phyloP scores from a whole-genome alignment of 768 basidiomycete genomes.

The Tylopilus vinaceipallidus region DNA sequence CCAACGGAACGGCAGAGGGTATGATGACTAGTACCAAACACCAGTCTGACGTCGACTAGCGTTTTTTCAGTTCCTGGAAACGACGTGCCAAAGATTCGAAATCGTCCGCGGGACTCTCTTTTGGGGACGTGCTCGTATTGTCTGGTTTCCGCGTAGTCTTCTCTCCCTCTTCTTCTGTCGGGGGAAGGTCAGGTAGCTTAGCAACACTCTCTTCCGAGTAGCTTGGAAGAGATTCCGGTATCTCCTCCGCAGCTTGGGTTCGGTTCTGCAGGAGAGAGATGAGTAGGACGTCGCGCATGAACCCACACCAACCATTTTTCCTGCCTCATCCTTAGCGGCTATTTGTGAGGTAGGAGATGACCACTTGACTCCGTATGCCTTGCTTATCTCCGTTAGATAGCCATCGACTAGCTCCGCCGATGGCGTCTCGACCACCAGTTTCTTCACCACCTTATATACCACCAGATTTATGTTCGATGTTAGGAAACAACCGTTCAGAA shows the following conservation, averaged over 20 bases:
- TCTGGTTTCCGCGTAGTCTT: slow-evolving; percentile 15
- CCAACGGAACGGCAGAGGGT: background rate
- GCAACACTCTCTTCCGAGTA: slow-evolving; percentile 30
- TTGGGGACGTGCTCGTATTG: slow-evolving; percentile 2
- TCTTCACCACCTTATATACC: slow-evolving; percentile 62
- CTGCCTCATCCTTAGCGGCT: slow-evolving; percentile 34
- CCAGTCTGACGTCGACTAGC: slow-evolving; percentile 34
- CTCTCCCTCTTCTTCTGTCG: slow-evolving; percentile 46
- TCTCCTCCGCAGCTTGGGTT: slow-evolving; percentile 1
- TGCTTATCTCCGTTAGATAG: slow-evolving; percentile 87
- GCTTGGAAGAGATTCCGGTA: slow-evolving; percentile 23
- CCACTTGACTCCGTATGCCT: slow-evolving; percentile 80
- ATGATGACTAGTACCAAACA: slow-evolving; percentile 4
- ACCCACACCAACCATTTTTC: slow-evolving; percentile 38
- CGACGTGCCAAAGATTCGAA: slow-evolving; percentile 75
- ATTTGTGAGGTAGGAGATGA: slow-evolving; percentile 34
- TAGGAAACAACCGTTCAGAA: background rate
- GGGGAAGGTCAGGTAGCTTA: slow-evolving; percentile 51
- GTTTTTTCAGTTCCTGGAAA: slow-evolving; percentile 87
- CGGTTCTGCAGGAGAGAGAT: slow-evolving; percentile 10
- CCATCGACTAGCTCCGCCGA: slow-evolving; percentile 75
- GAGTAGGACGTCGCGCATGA: background rate
- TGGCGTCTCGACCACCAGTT: slow-evolving; percentile 70
- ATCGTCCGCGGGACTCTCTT: slow-evolving; percentile 51
- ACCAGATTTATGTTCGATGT: slow-evolving; percentile 2